Base-by-base conservation (phyloP, 768 basidiomycete species). In the Collybia sordida region DNA sequence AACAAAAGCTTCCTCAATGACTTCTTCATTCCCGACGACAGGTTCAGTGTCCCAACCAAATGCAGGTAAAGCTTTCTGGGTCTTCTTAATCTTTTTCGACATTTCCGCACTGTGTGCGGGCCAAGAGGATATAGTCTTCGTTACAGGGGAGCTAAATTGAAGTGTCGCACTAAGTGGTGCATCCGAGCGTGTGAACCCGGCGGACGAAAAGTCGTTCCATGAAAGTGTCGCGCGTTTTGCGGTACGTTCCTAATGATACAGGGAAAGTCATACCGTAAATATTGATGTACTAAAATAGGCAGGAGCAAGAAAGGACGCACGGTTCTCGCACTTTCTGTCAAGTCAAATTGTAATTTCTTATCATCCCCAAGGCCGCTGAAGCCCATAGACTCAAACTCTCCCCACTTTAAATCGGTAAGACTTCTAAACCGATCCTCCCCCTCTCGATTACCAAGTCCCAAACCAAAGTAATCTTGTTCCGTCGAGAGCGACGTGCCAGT, bases 21-120 rank as follows among this genome's bases (percentile, higher is more conserved):
- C 78, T 60, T 90, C 90, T 57, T 92, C 88, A 8, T 71, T 68
- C 4, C 88, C 91, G 51, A 85, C 70, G 17, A 90, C 83, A 0
- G 93, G 90, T 36, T 86, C 86, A 0, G 91, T 96, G 61, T 97
- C 93, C 90, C 93, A 96, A 0, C 91, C 87, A 62, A 99, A 99
- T 1, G 86, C 72, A 1, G 93, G 92, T 19, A 96, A 74, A 1
- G 79, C 70, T 63, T 88, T 89, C 60, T 93, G 88, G 3, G 83
- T 77, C 69, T 95, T 96, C 67, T 90, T 90, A 34, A 98, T 68
- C 65, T 93, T 90, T 59, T 80, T 83, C 18, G 75, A 78, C 6
- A 95, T 72, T 57, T 85, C 92, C 0, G 81, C 85, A 23, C 79
- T 83, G 35, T 92, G 83, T 3, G 78, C 65, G 0, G 91, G 89